Evolutionary conservation across 1,284 basidiomycete species (phyloP).

Genomic region (Gymnopus androsaceus): DNA sequence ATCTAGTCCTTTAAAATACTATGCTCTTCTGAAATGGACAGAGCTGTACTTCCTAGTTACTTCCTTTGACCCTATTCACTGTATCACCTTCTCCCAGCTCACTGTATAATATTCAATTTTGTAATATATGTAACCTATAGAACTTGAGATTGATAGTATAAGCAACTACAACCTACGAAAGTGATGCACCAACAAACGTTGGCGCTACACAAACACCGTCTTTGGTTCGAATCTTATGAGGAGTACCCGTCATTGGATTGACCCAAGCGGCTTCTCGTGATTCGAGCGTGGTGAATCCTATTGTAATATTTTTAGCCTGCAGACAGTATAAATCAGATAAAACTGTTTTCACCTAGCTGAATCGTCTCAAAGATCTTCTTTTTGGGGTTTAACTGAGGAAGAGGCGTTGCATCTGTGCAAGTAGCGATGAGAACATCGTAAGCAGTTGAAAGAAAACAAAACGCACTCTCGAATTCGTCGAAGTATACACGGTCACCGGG

Average conservation of each 20-base stretch:
- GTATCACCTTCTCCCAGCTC: no score
- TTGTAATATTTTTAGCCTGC: slow-evolving; percentile 11
- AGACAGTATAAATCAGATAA: neutral
- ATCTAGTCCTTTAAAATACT: no score
- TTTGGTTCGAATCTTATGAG: slow-evolving; percentile 85
- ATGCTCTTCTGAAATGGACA: no score
- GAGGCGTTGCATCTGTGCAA: slow-evolving; percentile 61
- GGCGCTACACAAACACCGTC: slow-evolving; percentile 82
- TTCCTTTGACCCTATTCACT: no score
- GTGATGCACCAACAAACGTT: slow-evolving; percentile 80
- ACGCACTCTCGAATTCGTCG: slow-evolving; percentile 82
- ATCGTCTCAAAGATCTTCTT: slow-evolving; percentile 97
- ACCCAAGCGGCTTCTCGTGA: slow-evolving; percentile 89
- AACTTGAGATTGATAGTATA: no score
- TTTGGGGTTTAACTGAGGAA: slow-evolving; percentile 90
- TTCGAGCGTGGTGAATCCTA: slow-evolving; percentile 86
- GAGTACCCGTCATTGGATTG: slow-evolving; percentile 77
- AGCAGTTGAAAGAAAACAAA: neutral
- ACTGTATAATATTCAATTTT: no score
- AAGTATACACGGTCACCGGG: slow-evolving; percentile 94
- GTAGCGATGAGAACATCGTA: no score
- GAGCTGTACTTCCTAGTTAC: no score
- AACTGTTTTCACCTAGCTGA: slow-evolving; percentile 66
- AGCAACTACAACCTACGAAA: slow-evolving; percentile 64
- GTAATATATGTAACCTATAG: no score